These are phyloP conservation scores for Endoconidiophora polonica DNA, from an alignment of 2,329 filamentous ascomycete species.

Conservation along the genomic window DNA sequence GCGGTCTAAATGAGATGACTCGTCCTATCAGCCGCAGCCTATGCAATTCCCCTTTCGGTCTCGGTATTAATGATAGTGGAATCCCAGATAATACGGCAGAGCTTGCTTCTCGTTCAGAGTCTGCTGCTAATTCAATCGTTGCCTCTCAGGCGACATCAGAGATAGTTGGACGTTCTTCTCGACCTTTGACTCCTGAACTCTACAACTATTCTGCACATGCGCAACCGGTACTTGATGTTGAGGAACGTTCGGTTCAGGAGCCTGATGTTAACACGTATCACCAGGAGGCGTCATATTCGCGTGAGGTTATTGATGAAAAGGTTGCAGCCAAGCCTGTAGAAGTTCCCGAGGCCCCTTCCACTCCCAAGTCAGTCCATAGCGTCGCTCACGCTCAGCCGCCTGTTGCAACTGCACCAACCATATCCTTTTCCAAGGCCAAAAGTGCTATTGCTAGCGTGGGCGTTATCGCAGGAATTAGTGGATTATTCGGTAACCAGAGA, in stretches of 20 bases:
- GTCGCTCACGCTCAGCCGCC: no score
- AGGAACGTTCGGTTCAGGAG: background rate
- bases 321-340: no score
- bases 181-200: background rate
- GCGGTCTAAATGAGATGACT: background rate
- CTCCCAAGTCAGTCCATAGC: no score
- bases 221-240: background rate
- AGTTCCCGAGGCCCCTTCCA: no score
- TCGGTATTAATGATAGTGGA: slow-evolving; percentile 5
- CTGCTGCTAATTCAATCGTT: background rate
- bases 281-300: no score
- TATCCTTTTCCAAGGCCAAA: no score
- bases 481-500: no score
- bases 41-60: slow-evolving; percentile 18
- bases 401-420: no score
- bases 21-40: background rate
- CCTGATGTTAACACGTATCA: background rate
- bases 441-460: no score
- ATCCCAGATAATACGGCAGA: background rate
- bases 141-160: background rate
- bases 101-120: background rate
- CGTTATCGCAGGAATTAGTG: no score
- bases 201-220: background rate
- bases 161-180: background rate
- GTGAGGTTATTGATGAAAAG: no score